These are phyloP conservation scores for Nemania diffusa DNA, from an alignment of 2,329 filamentous ascomycete genomes.

Conservation along the genomic window DNA sequence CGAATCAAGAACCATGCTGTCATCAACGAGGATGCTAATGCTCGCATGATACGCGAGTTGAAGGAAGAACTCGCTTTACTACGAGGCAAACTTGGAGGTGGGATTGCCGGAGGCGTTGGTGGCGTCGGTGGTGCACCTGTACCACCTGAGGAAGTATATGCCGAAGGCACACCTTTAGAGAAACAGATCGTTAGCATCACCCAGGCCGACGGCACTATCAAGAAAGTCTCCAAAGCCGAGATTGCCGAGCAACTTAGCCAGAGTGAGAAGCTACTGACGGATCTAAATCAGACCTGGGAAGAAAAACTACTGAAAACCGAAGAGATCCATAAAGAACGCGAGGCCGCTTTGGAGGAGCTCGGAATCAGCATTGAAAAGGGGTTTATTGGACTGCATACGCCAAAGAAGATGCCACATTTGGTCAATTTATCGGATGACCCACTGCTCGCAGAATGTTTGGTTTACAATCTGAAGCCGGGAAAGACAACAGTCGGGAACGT, in stretches of 20 bases:
- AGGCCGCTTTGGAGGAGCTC: conserved; percentile 92
- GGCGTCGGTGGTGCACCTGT: conserved; percentile 52
- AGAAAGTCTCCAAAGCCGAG: conserved; percentile 97
- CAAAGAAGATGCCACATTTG: conserved; percentile 99
- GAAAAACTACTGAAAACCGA: conserved; percentile 95
- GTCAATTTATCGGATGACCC: conserved; percentile 98
- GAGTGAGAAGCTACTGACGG: conserved; percentile 93
- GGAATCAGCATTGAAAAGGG: conserved; percentile 99
- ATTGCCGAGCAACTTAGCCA: conserved; percentile 96
- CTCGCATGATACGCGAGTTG: conserved; percentile 96
- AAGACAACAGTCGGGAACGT: conserved; percentile 94
- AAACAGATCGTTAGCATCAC: conserved; percentile 97
- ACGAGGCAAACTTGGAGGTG: conserved; percentile 82
- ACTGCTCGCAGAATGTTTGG: conserved; percentile 90
- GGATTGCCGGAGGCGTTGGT: conserved; percentile 56
- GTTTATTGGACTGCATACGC: conserved; percentile 92
- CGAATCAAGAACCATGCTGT: conserved; percentile 99
- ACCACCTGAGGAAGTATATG: conserved; percentile 83
- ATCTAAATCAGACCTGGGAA: conserved; percentile 99
- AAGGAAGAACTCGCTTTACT: conserved; percentile 93
- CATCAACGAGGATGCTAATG: conserved; percentile 98
- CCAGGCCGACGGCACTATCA: conserved; percentile 82
- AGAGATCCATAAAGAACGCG: conserved; percentile 96
- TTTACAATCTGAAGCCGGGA: conserved; percentile 98
- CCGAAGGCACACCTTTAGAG: conserved; percentile 90